Evolutionary conservation across 2,329 filamentous ascomycete genomes (phyloP).

Genomic region (Sclerotinia glacialis): DNA sequence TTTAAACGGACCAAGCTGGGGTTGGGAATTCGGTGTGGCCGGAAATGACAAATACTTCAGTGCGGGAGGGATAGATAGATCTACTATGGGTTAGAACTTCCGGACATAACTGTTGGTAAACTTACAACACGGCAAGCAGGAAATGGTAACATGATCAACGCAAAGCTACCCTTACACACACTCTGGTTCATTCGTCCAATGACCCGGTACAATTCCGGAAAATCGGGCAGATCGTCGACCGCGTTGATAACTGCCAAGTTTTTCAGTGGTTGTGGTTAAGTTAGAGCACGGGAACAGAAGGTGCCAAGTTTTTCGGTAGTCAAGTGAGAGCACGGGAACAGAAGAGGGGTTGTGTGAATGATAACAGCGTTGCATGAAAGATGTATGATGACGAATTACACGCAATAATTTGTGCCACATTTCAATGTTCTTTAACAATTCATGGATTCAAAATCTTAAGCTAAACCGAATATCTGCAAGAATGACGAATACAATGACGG

Average conservation of each 20-base stretch:
- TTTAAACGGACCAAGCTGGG: not conserved
- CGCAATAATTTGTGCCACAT: not conserved
- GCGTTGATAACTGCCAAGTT: not conserved
- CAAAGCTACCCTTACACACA: not conserved
- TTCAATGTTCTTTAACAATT: not conserved
- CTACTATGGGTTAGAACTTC: not conserved
- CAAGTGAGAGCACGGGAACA: not conserved
- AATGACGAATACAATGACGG: not conserved
- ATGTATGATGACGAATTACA: not conserved
- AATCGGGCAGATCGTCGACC: too few species aligned
- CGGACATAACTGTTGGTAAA: not conserved
- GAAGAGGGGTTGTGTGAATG: not conserved
- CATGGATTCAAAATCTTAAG: not conserved
- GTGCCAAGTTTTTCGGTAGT: not conserved
- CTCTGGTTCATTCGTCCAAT: not conserved
- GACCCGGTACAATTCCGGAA: too few species aligned
- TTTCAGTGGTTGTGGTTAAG: not conserved
- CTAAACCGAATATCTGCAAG: not conserved
- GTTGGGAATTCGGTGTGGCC: not conserved
- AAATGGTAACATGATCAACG: not conserved
- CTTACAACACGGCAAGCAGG: not conserved
- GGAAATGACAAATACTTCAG: not conserved
- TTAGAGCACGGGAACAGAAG: not conserved
- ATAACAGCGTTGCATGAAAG: not conserved
- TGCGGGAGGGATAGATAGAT: not conserved